Evolutionary conservation across 345 rosid species (phyloP), one percentile per base, ranked within the genome.

Genomic region (Eucalyptus guilfoylei): DNA sequence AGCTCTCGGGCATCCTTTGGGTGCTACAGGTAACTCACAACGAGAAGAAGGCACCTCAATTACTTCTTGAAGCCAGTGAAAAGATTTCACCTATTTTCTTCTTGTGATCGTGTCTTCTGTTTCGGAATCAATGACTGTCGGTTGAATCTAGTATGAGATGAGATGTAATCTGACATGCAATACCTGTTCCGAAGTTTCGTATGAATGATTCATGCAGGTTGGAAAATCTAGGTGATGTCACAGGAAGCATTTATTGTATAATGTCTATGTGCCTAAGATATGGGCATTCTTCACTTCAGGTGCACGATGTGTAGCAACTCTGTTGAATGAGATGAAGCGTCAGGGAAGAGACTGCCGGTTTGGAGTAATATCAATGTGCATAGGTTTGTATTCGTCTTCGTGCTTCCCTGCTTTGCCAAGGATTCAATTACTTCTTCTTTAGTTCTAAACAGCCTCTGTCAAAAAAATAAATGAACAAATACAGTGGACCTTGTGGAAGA

Each of bases 291-390:
- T 42, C 40, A 86, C 88, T 87, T 87, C 90, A 98, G 99, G 99
- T 90, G 97, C 99, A 24, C 95, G 98, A 49, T 95, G 98, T 91
- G 98, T 97, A 49, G 96, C 95, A 14, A 98, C 98, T 88, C 93
- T 98, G 85, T 89, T 98, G 94, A 88, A 95, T 49, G 99, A 96
- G 92, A 98, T 98, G 99, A 96, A 97, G 93, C 95, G 98, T 19
- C 95, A 94, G 80, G 99, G 99, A 54, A 95, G 92, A 89, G 98
- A 97, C 90, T 94, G 97, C 87, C 97, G 98, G 60, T 97, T 91
- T 88, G 99, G 99, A 89, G 99, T 95, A 14, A 90, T 98, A 87
- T 97, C 99, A 81, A 98, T 96, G 99, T 98, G 98, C 97, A 97
- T 98, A 93, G 99, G 99, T 96, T n/a, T 64, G 37, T 76, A 23